Percentiles rank a stretch among this genome's conserved stretches.
Evolutionary conservation across 371 early-diverging fungal species (phyloP).

Genomic region (Phascolomyces articulosus): DNA sequence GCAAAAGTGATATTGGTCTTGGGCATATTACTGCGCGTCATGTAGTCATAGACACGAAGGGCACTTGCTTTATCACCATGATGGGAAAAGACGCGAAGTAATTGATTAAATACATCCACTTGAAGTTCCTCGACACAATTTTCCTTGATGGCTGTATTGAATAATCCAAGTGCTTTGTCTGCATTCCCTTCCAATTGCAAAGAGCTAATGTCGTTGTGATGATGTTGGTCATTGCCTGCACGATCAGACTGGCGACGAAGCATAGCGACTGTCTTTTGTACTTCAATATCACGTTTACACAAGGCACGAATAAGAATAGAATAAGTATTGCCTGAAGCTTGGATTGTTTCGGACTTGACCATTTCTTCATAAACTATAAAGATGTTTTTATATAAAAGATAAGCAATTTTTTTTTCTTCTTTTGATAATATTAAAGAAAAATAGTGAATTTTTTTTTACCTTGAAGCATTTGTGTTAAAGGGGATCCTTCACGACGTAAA

Average conservation of each 20-base stretch:
- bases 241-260: constrained; percentile 38
- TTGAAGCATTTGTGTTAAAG: constrained; percentile 37
- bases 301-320: constrained; percentile 34
- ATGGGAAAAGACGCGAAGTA: constrained; percentile 46
- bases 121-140: constrained; percentile 33
- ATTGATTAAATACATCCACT: constrained; percentile 40
- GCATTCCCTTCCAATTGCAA: constrained; percentile 39
- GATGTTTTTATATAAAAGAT: neutral
- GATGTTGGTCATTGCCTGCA: constrained; percentile 18
- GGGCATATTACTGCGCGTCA: constrained; percentile 17
- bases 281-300: constrained; percentile 48
- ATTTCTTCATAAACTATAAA: constrained; percentile 47
- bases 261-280: constrained; percentile 46
- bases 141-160: constrained; percentile 27
- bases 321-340: constrained; percentile 37
- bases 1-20: constrained; percentile 43
- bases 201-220: constrained; percentile 24
- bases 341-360: constrained; percentile 22
- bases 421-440: too few relatives aligned
- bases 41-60: constrained; percentile 33
- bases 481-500: constrained; percentile 41
- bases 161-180: constrained; percentile 34
- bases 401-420: too few relatives aligned
- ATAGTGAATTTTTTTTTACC: constrained; percentile 15
- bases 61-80: constrained; percentile 38